phyloP scores from a whole-genome alignment of 768 basidiomycete genomes.

The Auriscalpium orientale region DNA sequence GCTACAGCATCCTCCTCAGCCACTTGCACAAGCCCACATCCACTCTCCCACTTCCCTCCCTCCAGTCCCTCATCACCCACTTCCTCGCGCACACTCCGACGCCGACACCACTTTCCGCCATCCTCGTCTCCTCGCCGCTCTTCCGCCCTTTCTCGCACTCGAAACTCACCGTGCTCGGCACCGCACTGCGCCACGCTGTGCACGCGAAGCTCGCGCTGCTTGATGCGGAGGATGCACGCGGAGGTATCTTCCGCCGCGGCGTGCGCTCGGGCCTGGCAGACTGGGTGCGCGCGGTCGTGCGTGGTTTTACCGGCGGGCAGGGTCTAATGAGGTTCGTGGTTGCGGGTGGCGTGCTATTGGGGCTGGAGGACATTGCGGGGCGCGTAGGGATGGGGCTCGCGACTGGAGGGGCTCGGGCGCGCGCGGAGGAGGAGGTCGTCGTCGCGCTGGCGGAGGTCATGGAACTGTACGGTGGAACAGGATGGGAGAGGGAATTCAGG shows the following conservation, averaged over 20 bases:
- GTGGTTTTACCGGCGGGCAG: constrained; percentile 60
- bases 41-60: constrained; percentile 36
- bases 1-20: constrained; percentile 38
- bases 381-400: constrained; percentile 22
- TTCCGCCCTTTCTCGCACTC: constrained; percentile 41
- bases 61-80: constrained; percentile 51
- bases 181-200: constrained; percentile 52
- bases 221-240: constrained; percentile 22
- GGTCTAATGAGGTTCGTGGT: constrained; percentile 55
- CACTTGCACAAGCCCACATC: constrained; percentile 43
- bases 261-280: constrained; percentile 18
- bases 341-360: constrained; percentile 56
- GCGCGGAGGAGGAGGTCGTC: constrained; percentile 58
- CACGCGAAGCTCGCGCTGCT: constrained; percentile 44
- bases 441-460: constrained; percentile 70
- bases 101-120: constrained; percentile 52
- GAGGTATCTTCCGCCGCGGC: constrained; percentile 14
- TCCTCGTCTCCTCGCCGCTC: constrained; percentile 47
- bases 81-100: constrained; percentile 44
- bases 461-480: constrained; percentile 42
- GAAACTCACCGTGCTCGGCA: constrained; percentile 42
- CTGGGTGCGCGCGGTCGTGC: constrained; percentile 47
- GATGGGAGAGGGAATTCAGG: constrained; percentile 67
- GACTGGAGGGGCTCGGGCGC: constrained; percentile 26
- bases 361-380: constrained; percentile 45